A percentile compares a stretch with the other conserved stretches of the same genome.
phyloP scores from a whole-genome alignment of 2,329 filamentous ascomycete species.

The Arthrinium puccinioides region DNA sequence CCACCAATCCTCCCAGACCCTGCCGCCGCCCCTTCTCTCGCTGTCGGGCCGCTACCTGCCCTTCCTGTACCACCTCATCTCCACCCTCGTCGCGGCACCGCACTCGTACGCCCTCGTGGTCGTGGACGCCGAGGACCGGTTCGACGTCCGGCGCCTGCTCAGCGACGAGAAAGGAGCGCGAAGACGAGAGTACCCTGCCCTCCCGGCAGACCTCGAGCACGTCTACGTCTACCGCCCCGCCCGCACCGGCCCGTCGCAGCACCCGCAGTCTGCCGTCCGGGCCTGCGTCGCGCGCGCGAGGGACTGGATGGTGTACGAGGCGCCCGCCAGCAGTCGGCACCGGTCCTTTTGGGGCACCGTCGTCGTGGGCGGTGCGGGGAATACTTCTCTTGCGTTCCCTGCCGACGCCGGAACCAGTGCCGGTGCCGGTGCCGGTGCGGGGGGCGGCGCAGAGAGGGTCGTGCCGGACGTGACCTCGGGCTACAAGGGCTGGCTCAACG shows the following conservation, averaged over 20 bases:
- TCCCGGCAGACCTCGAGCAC: constrained; percentile 34
- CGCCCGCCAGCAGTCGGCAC: constrained; percentile 34
- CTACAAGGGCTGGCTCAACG: constrained; percentile 45
- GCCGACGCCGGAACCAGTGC: too few species aligned
- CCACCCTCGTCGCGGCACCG: constrained; percentile 40
- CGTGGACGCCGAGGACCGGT: constrained; percentile 47
- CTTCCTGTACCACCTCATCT: constrained; percentile 48
- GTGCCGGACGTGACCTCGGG: constrained; percentile 22
- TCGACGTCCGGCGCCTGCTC: constrained; percentile 42
- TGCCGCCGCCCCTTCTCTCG: constrained; percentile 32
- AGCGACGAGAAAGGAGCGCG: background rate
- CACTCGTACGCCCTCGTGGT: constrained; percentile 42
- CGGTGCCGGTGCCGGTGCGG: constrained; percentile 18
- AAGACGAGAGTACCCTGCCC: constrained; percentile 11
- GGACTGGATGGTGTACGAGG: constrained; percentile 43
- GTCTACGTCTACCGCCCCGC: constrained; percentile 41
- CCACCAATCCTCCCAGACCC: constrained; percentile 38
- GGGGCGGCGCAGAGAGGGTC: background rate
- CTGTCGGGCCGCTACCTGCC: constrained; percentile 46
- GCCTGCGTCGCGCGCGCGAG: constrained; percentile 33
- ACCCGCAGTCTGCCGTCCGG: constrained; percentile 17
- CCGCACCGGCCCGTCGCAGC: constrained; percentile 12
- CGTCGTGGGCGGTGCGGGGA: constrained; percentile 36
- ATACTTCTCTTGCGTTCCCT: too few species aligned
- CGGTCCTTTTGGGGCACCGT: constrained; percentile 54